These are phyloP conservation scores for Hymenoscyphus scutula DNA, from an alignment of 2,329 filamentous ascomycete genomes.

Conservation along the genomic window DNA sequence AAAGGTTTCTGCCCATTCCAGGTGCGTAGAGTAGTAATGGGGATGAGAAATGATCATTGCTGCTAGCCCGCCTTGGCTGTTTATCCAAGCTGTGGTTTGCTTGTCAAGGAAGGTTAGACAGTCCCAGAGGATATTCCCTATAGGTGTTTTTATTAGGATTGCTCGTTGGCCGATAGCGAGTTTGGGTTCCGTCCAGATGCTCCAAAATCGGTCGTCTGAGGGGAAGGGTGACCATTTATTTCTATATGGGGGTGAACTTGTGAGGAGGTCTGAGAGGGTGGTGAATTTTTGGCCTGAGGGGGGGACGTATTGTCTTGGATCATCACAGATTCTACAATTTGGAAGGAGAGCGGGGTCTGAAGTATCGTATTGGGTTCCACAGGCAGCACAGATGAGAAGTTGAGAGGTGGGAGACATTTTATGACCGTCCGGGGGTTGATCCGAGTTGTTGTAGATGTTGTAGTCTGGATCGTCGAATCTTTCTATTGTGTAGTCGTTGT, in stretches of 20 bases:
- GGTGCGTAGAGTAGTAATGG: slow-evolving; percentile 76
- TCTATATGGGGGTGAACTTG: slow-evolving; percentile 37
- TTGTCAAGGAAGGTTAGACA: slow-evolving; percentile 68
- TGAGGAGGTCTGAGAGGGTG: slow-evolving; percentile 48
- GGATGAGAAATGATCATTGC: slow-evolving; percentile 78
- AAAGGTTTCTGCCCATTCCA: slow-evolving; percentile 71
- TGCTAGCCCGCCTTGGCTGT: slow-evolving; percentile 59
- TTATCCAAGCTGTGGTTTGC: slow-evolving; percentile 57
- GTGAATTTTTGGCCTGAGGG: slow-evolving; percentile 64
- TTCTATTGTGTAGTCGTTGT: slow-evolving; percentile 3
- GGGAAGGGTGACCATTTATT: slow-evolving; percentile 54
- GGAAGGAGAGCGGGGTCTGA: slow-evolving; percentile 47
- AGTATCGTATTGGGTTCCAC: slow-evolving; percentile 67
- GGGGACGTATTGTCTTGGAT: slow-evolving; percentile 69
- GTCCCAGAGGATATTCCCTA: slow-evolving; percentile 79
- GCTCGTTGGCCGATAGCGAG: slow-evolving; percentile 75
- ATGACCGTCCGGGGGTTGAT: slow-evolving; percentile 16
- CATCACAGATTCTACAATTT: slow-evolving; percentile 70
- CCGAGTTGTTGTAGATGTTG: slow-evolving; percentile 18
- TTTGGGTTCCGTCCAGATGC: slow-evolving; percentile 52
- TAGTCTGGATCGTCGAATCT: slow-evolving; percentile 24
- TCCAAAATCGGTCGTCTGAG: slow-evolving; percentile 45
- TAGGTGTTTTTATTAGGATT: slow-evolving; percentile 62
- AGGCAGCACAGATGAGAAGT: slow-evolving; percentile 62
- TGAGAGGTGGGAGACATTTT: slow-evolving; percentile 26